phyloP scores from a whole-genome alignment of 371 early-diverging fungal genomes.

The Haplosporangium sp. region DNA sequence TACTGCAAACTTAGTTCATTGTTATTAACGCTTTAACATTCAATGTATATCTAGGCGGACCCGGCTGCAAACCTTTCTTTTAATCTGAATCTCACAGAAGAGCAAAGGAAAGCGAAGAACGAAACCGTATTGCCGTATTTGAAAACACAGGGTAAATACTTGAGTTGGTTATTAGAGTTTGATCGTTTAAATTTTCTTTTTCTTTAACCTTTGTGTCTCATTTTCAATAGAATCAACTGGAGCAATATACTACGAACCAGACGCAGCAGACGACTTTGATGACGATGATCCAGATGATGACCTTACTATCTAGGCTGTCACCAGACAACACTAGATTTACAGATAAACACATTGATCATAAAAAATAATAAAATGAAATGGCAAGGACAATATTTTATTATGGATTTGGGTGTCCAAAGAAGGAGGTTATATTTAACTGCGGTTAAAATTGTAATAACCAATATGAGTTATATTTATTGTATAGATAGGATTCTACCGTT shows the following conservation, averaged over 20 bases:
- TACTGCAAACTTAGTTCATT: not conserved
- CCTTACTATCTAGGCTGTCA: slow-evolving; percentile 69
- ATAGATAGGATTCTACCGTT: slow-evolving; percentile 13
- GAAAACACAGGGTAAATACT: slow-evolving; percentile 70
- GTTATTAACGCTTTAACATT: no score
- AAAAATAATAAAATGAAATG: no score
- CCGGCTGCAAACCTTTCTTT: slow-evolving; percentile 82
- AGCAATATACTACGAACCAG: slow-evolving; percentile 79
- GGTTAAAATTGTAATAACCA: no score
- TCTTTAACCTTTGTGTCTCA: not conserved
- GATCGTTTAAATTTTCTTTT: not conserved
- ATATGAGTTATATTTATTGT: no score
- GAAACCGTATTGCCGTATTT: slow-evolving; percentile 83
- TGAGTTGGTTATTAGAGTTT: not conserved
- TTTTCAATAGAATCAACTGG: slow-evolving; percentile 40
- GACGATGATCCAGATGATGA: slow-evolving; percentile 88
- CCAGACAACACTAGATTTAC: not conserved
- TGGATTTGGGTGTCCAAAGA: no score
- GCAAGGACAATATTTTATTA: no score
- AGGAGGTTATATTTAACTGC: no score
- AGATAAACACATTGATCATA: not conserved
- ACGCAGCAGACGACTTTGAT: slow-evolving; percentile 84
- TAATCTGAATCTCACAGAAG: slow-evolving; percentile 86
- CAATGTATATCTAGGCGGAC: slow-evolving; percentile 46
- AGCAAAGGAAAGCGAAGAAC: slow-evolving; percentile 82